Percentiles rank a stretch among this genome's conserved stretches.
Conservation (phyloP, 2,329 filamentous ascomycete genomes). For the Colletotrichum lupini region DNA sequence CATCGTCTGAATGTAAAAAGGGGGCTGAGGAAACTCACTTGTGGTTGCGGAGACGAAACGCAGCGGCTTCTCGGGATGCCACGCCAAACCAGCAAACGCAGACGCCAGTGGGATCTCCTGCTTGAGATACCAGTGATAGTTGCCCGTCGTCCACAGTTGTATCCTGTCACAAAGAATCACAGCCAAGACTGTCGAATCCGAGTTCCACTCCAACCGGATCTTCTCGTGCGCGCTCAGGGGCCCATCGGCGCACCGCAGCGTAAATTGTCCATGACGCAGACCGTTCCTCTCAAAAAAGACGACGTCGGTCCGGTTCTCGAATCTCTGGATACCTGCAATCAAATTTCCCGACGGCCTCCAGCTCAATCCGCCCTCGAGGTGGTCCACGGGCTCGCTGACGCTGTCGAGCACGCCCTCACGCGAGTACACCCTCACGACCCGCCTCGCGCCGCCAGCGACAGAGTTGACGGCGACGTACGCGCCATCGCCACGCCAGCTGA, state of each 20-base stretch:
- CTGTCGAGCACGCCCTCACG: constrained; percentile 92
- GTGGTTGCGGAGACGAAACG: constrained; percentile 68
- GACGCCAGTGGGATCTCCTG: constrained; percentile 75
- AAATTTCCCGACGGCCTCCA: constrained; percentile 94
- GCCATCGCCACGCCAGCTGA: constrained; percentile 96
- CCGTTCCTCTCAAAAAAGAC: constrained; percentile 98
- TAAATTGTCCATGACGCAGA: constrained; percentile 94
- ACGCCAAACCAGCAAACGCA: constrained; percentile 58
- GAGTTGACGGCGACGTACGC: constrained; percentile 89
- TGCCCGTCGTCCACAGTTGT: constrained; percentile 97
- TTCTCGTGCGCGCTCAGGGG: constrained; percentile 63
- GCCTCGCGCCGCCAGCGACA: constrained; percentile 74
- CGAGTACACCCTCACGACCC: constrained; percentile 89
- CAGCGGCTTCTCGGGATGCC: constrained; percentile 89
- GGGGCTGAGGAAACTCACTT: constrained; percentile 49
- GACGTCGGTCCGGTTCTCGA: constrained; percentile 77
- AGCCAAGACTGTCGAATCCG: constrained; percentile 90
- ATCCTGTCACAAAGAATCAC: constrained; percentile 78
- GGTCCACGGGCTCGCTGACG: constrained; percentile 93
- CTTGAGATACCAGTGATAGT: constrained; percentile 98
- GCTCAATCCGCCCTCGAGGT: constrained; percentile 85
- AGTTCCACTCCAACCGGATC: constrained; percentile 85
- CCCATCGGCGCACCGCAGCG: constrained; percentile 75
- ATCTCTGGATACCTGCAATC: constrained; percentile 84
- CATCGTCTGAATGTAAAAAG: not conserved